These are phyloP conservation scores for Halenospora varia DNA, from an alignment of 495 filamentous ascomycete genomes.

Conservation along the genomic window DNA sequence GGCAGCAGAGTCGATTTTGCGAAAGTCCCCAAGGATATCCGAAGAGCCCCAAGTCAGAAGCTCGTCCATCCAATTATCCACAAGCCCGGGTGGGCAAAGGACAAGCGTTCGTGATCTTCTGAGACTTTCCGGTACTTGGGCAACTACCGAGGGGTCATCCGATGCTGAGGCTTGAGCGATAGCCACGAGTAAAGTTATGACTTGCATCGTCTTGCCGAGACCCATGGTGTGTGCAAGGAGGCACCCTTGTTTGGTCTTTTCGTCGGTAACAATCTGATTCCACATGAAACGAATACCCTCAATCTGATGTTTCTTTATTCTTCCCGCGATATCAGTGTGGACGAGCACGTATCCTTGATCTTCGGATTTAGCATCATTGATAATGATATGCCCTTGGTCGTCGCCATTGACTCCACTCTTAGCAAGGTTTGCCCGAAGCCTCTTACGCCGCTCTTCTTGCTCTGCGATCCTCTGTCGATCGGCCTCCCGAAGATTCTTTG, in stretches of 20 bases:
- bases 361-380: constrained; percentile 66
- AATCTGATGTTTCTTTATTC: constrained; percentile 55
- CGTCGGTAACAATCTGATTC: constrained; percentile 58
- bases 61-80: constrained; percentile 84
- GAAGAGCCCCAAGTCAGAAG: constrained; percentile 62
- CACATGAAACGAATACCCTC: constrained; percentile 84
- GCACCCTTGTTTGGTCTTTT: constrained; percentile 56
- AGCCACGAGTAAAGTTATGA: constrained; percentile 73
- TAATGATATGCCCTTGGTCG: constrained; percentile 45
- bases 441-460: constrained; percentile 44
- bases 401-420: constrained; percentile 37
- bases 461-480: constrained; percentile 40
- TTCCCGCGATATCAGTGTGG: constrained; percentile 39
- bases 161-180: constrained; percentile 64
- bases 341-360: constrained; percentile 48
- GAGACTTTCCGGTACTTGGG: constrained; percentile 64
- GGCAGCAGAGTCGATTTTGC: constrained; percentile 39
- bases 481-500: constrained; percentile 40
- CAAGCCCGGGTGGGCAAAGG: constrained; percentile 68
- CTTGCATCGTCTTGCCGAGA: constrained; percentile 90
- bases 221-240: constrained; percentile 92
- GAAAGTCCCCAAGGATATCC: constrained; percentile 44
- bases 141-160: constrained; percentile 43
- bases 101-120: constrained; percentile 62
- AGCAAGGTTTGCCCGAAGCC: constrained; percentile 39